Evolutionary conservation across 495 filamentous ascomycete species (phyloP), one percentile per base, ranked within the genome.

Genomic region (Cercophora newfieldiana): DNA sequence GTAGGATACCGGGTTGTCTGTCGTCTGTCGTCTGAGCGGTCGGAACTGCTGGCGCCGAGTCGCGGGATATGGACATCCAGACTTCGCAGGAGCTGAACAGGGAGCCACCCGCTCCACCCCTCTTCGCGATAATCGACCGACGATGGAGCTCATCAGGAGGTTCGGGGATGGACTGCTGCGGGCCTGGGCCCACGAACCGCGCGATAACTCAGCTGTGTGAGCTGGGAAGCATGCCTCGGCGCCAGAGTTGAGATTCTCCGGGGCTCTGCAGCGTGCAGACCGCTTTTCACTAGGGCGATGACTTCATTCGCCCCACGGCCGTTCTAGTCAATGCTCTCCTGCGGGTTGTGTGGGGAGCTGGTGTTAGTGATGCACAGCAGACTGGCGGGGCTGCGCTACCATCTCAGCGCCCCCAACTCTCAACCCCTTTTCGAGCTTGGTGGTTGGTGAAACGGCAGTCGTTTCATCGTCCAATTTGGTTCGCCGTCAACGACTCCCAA

Each of bases 361-460:
- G 7, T 60, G 58, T 44, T 60, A 60, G 33, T 16, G n/a, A 21
- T 21, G 21, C 30, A 24, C 58, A n/a, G 29, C 31, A 48, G 33
- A 24, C 12, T 44, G 37, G 37, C 4, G 10, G 12, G 37, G 37
- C 24, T 47, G 31, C 33, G 18, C n/a, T 48, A 18, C 10, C 18
- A 25, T 7, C 7, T 21, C 22, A 60, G 19, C 30, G 33, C 19
- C 19, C 58, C 58, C 21, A 60, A 60, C 49, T 29, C 1, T 25
- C 44, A 37, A 56, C 63, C 24, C 62, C 64, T 56, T 65, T 59
- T 63, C 53, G n/a, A 26, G 57, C 28, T 50, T 55, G 59, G 44
- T 63, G 30, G 55, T 69, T 63, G 65, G 65, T 73, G 71, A 73
- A 73, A 73, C 71, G 64, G 57, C 44, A 60, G 33, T 30, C 29